Base-by-base conservation (phyloP, 768 basidiomycete genomes). In the Boletus barrowsii region DNA sequence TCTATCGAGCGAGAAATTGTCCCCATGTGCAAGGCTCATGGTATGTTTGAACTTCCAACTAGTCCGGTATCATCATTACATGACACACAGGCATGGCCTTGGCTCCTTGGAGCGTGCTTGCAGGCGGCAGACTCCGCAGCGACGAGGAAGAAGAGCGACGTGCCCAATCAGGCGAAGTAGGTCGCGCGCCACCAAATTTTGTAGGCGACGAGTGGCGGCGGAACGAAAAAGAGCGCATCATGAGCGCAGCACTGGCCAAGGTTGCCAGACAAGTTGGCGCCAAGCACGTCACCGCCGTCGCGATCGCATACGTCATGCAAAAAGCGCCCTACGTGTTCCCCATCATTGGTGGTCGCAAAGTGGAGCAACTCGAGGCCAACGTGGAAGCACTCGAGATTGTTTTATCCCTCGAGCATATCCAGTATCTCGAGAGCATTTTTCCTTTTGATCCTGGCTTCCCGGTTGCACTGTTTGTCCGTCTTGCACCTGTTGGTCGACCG, bases 261-360 rank as follows among this genome's bases (percentile, higher is more conserved):
- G 76, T 84, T 11, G 81, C 81, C 2, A 59, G 60, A 14, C 76
- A 83, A 57, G 69, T 82, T 7, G 81, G 81, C 0, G 74, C 75
- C 4, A 72, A 78, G 58, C 66, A 68, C 46, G 71, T 84, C 57
- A 76, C 75, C 7, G 68, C 82, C 42, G 68, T 63, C 11, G 62
- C 64, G 17, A 51, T 83, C 54, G 79, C 80, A 14, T 83, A 81
- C 54, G 67, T 83, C 11, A 68, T 83, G 68, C 78, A 81, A 41
- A 84, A 83, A 63, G 71, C 76, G 6, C 75, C 77, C 0, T 80
- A 73, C 48, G 78, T 80, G 0, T 82, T 82, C 67, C 79, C 79
- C 0, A 71, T 82, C 53, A 64, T 82, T 26, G 80, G 80, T 5
- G 76, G 79, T 0, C 72, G 79, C 47, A 84, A 81, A 59, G 66